These are phyloP conservation scores for Nothophytophthora sp. DNA, from an alignment of 352 stramenopile genomes.

Conservation along the genomic window DNA sequence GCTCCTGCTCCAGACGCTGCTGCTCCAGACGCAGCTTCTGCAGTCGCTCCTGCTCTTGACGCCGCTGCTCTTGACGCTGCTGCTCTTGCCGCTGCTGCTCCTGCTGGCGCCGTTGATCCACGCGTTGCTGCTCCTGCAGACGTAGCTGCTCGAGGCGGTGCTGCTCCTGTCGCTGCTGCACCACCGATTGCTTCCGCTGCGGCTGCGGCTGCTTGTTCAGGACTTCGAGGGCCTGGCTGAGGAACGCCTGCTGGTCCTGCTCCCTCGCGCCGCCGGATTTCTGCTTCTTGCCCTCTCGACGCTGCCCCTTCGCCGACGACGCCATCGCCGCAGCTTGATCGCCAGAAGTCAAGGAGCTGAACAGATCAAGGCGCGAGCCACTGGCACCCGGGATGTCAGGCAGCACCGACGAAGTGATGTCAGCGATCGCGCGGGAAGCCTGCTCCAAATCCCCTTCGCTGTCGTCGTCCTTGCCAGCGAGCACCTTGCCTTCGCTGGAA, in stretches of 20 bases:
- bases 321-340: conserved; percentile 7
- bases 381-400: conserved; percentile 21
- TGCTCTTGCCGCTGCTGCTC: conserved; percentile 29
- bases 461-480: conserved; percentile 24
- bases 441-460: conserved; percentile 37
- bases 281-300: too few species aligned
- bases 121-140: too few species aligned
- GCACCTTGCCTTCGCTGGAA: conserved; percentile 21
- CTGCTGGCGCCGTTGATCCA: too few species aligned
- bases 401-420: conserved; percentile 37
- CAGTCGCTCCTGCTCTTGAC: conserved; percentile 15
- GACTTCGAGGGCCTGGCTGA: conserved; percentile 47
- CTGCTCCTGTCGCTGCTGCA: conserved; percentile 24
- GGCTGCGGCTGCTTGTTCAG: conserved; percentile 37
- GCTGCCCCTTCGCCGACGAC: too few species aligned
- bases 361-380: conserved; percentile 16
- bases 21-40: conserved; percentile 13
- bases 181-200: too few species aligned
- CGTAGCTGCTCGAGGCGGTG: conserved; percentile 31
- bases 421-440: conserved; percentile 37
- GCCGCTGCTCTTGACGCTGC: conserved; percentile 31
- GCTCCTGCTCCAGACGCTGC: conserved; percentile 4
- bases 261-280: too few species aligned
- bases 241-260: conserved; percentile 37
- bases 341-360: conserved; percentile 14